Evolutionary conservation across 257 asterid genomes (phyloP).

Genomic region (Solanum sitiens): DNA sequence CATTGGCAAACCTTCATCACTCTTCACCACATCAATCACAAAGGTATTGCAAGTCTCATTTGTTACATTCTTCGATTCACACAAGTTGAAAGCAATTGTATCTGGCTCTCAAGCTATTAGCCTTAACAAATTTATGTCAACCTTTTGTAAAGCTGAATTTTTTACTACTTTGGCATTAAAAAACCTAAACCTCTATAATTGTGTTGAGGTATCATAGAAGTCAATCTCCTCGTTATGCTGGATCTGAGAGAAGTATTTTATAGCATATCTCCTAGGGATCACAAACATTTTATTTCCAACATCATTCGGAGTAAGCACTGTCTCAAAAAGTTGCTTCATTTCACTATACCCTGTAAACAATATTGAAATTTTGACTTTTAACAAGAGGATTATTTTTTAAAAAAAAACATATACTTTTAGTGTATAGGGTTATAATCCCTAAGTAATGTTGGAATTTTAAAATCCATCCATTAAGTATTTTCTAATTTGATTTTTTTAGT

Average conservation of each 20-base stretch:
- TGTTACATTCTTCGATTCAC: constrained; percentile 16
- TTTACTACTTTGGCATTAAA: constrained; percentile 74
- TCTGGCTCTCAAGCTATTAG: constrained; percentile 41
- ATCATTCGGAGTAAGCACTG: constrained; percentile 60
- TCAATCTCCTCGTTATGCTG: constrained; percentile 26
- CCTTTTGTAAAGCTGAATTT: constrained; percentile 71
- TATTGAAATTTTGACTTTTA: no score
- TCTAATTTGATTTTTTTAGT: no score
- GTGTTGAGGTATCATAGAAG: constrained; percentile 32
- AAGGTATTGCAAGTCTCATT: constrained; percentile 9
- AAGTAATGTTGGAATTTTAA: neutral
- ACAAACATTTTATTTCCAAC: constrained; percentile 45
- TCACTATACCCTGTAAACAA: no score
- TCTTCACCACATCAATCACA: constrained; percentile 32
- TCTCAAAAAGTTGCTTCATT: constrained; percentile 25
- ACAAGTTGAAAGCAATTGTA: constrained; percentile 30
- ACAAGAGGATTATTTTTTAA: neutral
- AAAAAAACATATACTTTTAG: no score
- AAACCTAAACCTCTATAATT: constrained; percentile 50
- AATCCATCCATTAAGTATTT: no score
- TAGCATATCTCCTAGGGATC: constrained; percentile 40
- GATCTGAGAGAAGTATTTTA: constrained; percentile 24
- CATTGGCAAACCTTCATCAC: neutral
- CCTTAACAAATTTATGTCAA: constrained; percentile 59
- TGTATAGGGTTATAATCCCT: neutral